Evolutionary conservation across 805 yeast species (phyloP), one percentile per base, ranked within the genome.

Genomic region (Maudiozyma saulgeensis): DNA sequence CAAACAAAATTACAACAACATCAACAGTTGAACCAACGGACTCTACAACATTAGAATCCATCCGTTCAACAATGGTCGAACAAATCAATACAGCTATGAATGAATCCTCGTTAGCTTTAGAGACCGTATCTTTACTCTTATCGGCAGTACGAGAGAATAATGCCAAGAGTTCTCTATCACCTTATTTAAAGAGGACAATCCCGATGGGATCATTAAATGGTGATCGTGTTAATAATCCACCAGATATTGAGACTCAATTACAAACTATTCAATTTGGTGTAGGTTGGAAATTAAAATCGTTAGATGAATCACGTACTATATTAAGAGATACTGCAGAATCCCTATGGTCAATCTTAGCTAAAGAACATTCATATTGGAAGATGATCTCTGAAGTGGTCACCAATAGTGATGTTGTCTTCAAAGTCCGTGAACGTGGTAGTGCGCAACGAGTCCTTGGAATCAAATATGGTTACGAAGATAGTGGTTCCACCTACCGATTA

Each of bases 401-500:
- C 51, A 61, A 49, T 46, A 45, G 45, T 51, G 60, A 61, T 54
- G 66, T 57, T n/a, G 44, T 90, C 12, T 81, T 83, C 59, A 86
- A 84, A 56, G 73, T 82, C 25, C 74, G 81, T 48, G 82, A 78
- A 49, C 81, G 80, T 7, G 72, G 74, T 6, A 64, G 74, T 0
- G 72, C 79, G 18, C 77, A 79, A 9, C 69, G 69, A 49, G 69
- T 74, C 2, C 74, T 90, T 41, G 95, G 91, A 4, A 84, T 91
- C 37, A 87, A 86, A 58, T 93, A 85, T 61, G 98, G 98, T 0
- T 91, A 79, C 68, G 90, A 84, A 16, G 97, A 90, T 64, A 81
- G 95, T 0, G 99, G 98, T 0, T 86, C 96, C 1, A 77, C 72
- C 19, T 87, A 79, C 58, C 71, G 69, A 50, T 67, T 66, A 49